Evolutionary conservation across 139 green algal genomes (phyloP), one percentile per base, ranked within the genome.

Genomic region (Closterium sp.): DNA sequence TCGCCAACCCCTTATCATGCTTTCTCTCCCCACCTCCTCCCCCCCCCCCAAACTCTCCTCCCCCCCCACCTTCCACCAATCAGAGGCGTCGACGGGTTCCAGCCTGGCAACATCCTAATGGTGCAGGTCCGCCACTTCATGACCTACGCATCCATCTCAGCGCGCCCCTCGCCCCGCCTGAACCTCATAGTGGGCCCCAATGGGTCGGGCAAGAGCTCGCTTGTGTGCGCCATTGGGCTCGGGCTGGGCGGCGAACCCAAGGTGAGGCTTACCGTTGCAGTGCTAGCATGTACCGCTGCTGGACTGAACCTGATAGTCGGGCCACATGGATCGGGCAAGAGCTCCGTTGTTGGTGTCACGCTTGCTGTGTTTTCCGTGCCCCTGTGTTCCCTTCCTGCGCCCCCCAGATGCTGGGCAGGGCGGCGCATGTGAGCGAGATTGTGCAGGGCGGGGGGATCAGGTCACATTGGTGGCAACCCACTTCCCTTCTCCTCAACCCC

Each of bases 101-200:
- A n/a, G n/a, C 25, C 33, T 30, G 95, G 95, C 19, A 88, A 91
- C 4, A 90, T 96, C 30, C 35, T 95, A 21, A 35, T 34, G 3
- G 76, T 96, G 5, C 34, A 91, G 69, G 21, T 96, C 64, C 0
- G 88, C 0, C 93, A 96, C 91, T 96, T 96, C 88, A 96, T 96
- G 95, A 96, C 94, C 81, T 96, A 95, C 86, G 31, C 84, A 0
- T 19, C 93, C 83, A 88, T 94, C 28, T 83, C 34, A 38, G 87
- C 95, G 31, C 33, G 83, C 6, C 93, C 94, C 32, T 92, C 91
- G 23, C 93, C 97, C 0, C 90, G 95, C 0, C 95, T 99, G 2
- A 99, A 99, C 95, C 95, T 99, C 21, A 95, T 99, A 9, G 88
- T 99, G 0, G 98, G 98, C 0, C 98, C 98, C 16, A 99, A 99